phyloP scores from a whole-genome alignment of 2,329 filamentous ascomycete species.

The Aspergillus sp. region DNA sequence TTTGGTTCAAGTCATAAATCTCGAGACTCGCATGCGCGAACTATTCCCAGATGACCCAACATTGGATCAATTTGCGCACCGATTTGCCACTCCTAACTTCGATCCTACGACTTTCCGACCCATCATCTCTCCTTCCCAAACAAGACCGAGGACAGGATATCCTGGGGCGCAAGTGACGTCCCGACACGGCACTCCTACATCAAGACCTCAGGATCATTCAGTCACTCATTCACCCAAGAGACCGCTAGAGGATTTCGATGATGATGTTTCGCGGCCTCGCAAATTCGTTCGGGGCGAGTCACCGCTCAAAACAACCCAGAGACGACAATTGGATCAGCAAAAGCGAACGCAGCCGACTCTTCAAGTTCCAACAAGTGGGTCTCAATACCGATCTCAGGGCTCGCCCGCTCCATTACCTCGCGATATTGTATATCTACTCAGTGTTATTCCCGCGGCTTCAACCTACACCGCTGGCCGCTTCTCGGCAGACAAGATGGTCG shows the following conservation, averaged over 20 bases:
- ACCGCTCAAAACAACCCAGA: slow-evolving; percentile 86
- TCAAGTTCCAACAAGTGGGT: slow-evolving; percentile 22
- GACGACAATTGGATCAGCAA: slow-evolving; percentile 78
- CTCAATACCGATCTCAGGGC: slow-evolving; percentile 52
- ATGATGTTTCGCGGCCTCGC: slow-evolving; percentile 71
- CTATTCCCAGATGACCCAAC: slow-evolving; percentile 87
- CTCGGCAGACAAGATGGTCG: slow-evolving; percentile 68
- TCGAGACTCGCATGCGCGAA: slow-evolving; percentile 90
- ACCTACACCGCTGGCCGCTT: slow-evolving; percentile 72
- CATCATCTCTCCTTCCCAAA: slow-evolving; percentile 81
- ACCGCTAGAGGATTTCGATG: slow-evolving; percentile 70
- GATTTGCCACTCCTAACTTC: slow-evolving; percentile 72
- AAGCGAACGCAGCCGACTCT: slow-evolving; percentile 46
- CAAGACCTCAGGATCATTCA: slow-evolving; percentile 36
- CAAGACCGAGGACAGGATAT: slow-evolving; percentile 59
- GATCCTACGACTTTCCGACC: slow-evolving; percentile 79
- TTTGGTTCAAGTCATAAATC: slow-evolving; percentile 81
- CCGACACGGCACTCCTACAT: slow-evolving; percentile 36
- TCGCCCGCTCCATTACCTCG: slow-evolving; percentile 70
- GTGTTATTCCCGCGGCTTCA: slow-evolving; percentile 71
- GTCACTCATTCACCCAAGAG: slow-evolving; percentile 52
- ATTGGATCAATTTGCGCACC: slow-evolving; percentile 71
- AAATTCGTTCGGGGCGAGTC: slow-evolving; percentile 89
- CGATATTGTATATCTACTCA: slow-evolving; percentile 61
- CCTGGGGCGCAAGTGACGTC: slow-evolving; percentile 25